Percentiles rank a stretch among this genome's conserved stretches.
These are phyloP conservation scores for Solanum lycopersicoides DNA, from an alignment of 257 asterid species.

Conservation along the genomic window DNA sequence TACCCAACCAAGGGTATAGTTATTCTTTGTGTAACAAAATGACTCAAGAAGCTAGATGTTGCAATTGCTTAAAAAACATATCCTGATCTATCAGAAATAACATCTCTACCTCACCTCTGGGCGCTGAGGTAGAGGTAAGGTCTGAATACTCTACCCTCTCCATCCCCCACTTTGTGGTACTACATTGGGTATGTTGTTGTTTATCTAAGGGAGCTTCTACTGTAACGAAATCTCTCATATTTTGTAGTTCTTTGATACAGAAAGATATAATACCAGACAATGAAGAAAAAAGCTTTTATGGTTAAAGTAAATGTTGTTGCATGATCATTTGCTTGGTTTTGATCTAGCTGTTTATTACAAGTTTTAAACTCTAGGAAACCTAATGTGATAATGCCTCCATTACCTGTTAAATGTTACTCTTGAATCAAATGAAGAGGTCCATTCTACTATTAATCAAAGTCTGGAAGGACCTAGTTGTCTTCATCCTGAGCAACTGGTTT, in stretches of 20 bases:
- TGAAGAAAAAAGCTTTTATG: neutral
- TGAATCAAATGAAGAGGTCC: neutral
- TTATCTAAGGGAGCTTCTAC: neutral
- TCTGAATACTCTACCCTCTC: no score
- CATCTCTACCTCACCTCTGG: no score
- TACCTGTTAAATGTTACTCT: neutral
- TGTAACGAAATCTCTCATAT: neutral
- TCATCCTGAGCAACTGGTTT: neutral
- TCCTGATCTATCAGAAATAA: neutral
- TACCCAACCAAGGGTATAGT: neutral
- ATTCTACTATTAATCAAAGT: neutral
- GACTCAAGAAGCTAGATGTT: neutral
- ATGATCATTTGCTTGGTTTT: neutral
- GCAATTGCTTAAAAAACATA: neutral
- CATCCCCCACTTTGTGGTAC: no score
- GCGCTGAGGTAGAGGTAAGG: no score
- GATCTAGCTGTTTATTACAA: no score
- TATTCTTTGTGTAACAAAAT: neutral
- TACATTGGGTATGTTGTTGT: no score
- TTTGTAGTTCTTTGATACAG: neutral
- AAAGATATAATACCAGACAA: neutral
- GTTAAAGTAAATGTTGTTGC: neutral
- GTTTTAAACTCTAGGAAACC: neutral
- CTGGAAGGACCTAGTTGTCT: neutral
- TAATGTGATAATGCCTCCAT: neutral